Percentiles rank a stretch among this genome's conserved stretches.
These are phyloP conservation scores for Asterella californica DNA, from an alignment of 225 moss, liverwort and hornwort species.

Conservation along the genomic window DNA sequence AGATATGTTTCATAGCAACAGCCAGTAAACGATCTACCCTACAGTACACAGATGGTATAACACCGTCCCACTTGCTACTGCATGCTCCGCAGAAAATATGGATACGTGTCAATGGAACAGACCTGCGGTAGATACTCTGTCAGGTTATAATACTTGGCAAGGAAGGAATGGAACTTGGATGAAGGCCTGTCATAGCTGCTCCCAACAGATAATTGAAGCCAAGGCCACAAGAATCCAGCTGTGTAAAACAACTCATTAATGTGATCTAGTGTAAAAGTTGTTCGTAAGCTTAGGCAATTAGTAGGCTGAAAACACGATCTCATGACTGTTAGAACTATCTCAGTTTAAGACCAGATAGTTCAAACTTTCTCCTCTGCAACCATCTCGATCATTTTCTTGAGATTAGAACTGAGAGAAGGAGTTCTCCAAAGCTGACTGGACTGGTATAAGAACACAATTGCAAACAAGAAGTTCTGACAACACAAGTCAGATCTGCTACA, in stretches of 20 bases:
- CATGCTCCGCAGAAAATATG: neutral
- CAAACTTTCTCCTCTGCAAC: too few relatives aligned
- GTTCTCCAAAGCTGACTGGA: too few relatives aligned
- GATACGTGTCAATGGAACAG: neutral
- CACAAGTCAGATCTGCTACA: neutral
- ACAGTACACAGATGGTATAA: too few relatives aligned
- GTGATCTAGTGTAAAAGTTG: slow-evolving; percentile 15
- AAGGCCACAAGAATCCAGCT: slow-evolving; percentile 43
- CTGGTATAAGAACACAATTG: too few relatives aligned
- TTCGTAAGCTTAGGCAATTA: neutral
- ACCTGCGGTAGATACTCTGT: slow-evolving; percentile 79
- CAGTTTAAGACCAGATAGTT: neutral
- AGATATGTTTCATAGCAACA: neutral
- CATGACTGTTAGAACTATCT: too few relatives aligned
- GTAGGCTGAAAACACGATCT: neutral
- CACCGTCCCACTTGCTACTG: neutral
- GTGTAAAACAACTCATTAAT: slow-evolving; percentile 38
- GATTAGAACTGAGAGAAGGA: too few relatives aligned
- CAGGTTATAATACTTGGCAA: slow-evolving; percentile 74
- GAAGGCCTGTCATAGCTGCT: slow-evolving; percentile 96
- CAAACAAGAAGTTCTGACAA: too few relatives aligned
- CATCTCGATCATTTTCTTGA: neutral
- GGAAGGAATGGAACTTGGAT: slow-evolving; percentile 63
- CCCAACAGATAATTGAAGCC: slow-evolving; percentile 29
- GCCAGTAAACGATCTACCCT: too few relatives aligned